Evolutionary conservation across 805 yeast genomes (phyloP), one percentile per base, ranked within the genome.

Genomic region (Candida maltosa): DNA sequence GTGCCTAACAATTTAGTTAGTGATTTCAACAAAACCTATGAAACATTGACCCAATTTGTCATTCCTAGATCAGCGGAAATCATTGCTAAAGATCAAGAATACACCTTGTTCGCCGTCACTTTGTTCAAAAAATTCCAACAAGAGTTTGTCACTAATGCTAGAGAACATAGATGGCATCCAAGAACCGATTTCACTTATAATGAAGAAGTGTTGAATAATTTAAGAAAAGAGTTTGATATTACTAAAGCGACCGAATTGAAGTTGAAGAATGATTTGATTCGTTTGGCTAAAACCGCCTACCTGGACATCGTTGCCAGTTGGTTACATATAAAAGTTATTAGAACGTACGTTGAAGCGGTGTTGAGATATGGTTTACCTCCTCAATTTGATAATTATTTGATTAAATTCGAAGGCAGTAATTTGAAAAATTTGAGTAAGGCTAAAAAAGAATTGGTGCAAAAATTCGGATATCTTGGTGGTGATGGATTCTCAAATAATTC

Each of bases 281-380:
- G 96, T 54, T 73, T 93, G 42, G 80, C 95, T 2, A 80, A 80
- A 49, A 81, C 96, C 16, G 94, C 97, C n/a, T 93, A 83, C 58
- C 73, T 84, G 16, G 97, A 93, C 52, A 78, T 89, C 34, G 70
- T 85, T 42, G 72, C 86, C 47, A 78, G 83, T 45, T 88, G 96
- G 96, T 72, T 86, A 54, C 98, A 93, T 61, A 76, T 93, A 48
- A 88, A 88, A 62, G 78, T 86, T 4, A 72, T 93, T 35, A 80
- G 97, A 48, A 74, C 86, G 14, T 93, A 84, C 60, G 96, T 91
- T 25, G 99, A 93, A 65, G 76, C 88, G 33, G 96, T 93, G 11
- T 73, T 93, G 58, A 81, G 99, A 62, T 93, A 93, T 59, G 99
- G 99, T 1, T 75, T 93, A 45, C 99, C 98, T 23, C 97, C 97